These are phyloP conservation scores for Fusarium dimerum DNA, from an alignment of 2,329 filamentous ascomycete species.

Conservation along the genomic window DNA sequence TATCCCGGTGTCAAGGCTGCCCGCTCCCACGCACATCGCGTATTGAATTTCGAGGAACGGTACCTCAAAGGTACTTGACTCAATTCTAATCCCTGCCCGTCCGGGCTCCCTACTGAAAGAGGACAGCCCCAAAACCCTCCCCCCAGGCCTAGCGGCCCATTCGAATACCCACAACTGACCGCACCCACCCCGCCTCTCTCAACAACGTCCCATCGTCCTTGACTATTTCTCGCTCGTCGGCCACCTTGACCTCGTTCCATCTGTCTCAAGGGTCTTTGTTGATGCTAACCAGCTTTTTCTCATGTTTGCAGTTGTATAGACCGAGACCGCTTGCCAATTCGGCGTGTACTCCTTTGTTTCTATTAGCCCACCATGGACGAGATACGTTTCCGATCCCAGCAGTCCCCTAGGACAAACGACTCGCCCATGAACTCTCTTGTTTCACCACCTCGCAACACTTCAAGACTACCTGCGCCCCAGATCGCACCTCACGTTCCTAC, in stretches of 20 bases:
- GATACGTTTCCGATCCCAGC: slow-evolving; percentile 74
- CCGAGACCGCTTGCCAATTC: slow-evolving; percentile 36
- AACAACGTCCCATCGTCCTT: slow-evolving; percentile 34
- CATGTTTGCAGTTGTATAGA: slow-evolving; percentile 39
- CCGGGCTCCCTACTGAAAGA: slow-evolving; percentile 17
- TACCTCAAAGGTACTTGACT: slow-evolving; percentile 4
- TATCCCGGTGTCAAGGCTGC: neutral
- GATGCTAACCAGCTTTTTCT: slow-evolving; percentile 34
- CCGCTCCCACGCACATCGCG: neutral
- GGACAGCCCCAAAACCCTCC: slow-evolving; percentile 17
- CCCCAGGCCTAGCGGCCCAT: slow-evolving; percentile 21
- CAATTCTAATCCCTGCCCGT: slow-evolving; percentile 16
- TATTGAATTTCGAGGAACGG: neutral
- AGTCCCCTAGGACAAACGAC: slow-evolving; percentile 72
- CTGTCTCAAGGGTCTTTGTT: slow-evolving; percentile 26
- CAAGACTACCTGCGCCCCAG: slow-evolving; percentile 59
- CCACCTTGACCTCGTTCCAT: slow-evolving; percentile 21
- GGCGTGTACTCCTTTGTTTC: slow-evolving; percentile 43
- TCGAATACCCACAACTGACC: slow-evolving; percentile 26
- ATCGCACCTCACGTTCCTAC: slow-evolving; percentile 40
- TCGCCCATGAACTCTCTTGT: slow-evolving; percentile 72
- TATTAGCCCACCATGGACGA: slow-evolving; percentile 65
- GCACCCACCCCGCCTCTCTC: slow-evolving; percentile 35
- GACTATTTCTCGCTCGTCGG: slow-evolving; percentile 29
- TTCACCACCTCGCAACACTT: slow-evolving; percentile 71